Percentiles rank a stretch among this genome's conserved stretches.
Evolutionary conservation across 139 green algal species (phyloP).

Genomic region (Limnomonas spitsbergensis): DNA sequence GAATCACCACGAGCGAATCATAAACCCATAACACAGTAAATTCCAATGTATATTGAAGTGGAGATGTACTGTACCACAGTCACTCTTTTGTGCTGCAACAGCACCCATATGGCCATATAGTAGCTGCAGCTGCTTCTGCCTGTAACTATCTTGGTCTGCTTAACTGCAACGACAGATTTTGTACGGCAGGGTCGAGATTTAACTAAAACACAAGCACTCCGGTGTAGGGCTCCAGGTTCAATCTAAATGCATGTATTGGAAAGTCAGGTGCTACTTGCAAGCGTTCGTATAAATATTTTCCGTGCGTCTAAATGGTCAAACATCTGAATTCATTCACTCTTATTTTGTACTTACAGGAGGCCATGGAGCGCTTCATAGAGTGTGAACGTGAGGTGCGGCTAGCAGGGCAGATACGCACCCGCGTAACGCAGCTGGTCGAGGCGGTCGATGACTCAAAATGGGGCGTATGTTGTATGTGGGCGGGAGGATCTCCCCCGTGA

Average conservation of each 20-base stretch:
- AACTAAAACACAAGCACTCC: constrained; percentile 10
- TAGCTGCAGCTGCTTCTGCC: background rate
- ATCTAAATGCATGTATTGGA: too few relatives aligned
- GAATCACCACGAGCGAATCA: too few relatives aligned
- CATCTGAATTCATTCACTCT: constrained; percentile 5
- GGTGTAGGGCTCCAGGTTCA: background rate
- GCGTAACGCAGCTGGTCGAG: background rate
- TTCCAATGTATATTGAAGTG: background rate
- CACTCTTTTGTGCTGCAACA: background rate
- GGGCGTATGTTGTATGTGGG: too few relatives aligned
- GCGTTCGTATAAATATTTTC: too few relatives aligned
- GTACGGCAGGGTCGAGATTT: background rate
- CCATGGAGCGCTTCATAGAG: constrained; percentile 38
- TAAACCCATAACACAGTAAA: background rate
- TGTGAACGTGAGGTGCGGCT: constrained; percentile 27
- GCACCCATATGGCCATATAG: background rate
- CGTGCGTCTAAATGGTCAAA: too few relatives aligned
- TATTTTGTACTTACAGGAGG: constrained; percentile 15
- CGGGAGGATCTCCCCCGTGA: too few relatives aligned
- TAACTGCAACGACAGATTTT: background rate
- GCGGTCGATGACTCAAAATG: too few relatives aligned
- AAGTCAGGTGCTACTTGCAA: too few relatives aligned
- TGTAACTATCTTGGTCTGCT: background rate
- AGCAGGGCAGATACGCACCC: background rate
- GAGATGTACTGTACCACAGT: too few relatives aligned